phyloP scores from a whole-genome alignment of 2,329 filamentous ascomycete genomes.

The Cercospora brassicicola region DNA sequence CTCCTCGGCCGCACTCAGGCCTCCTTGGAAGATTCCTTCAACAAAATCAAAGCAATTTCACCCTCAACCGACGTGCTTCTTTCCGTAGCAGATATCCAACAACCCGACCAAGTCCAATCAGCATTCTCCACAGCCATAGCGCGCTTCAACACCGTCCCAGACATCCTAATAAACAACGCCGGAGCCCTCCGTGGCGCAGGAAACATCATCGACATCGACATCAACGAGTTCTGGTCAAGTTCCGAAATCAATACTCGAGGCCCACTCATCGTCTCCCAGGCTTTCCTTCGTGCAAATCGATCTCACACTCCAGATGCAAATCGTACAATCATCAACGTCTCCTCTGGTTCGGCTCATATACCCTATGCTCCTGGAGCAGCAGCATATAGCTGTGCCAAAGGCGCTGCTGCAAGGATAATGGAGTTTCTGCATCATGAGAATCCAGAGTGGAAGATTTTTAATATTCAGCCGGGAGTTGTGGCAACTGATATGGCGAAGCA shows the following conservation, averaged over 20 bases:
- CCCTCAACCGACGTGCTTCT: constrained; percentile 19
- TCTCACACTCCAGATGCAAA: background rate
- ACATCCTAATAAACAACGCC: constrained; percentile 15
- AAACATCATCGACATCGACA: background rate
- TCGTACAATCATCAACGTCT: constrained; percentile 37
- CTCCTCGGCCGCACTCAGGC: constrained; percentile 24
- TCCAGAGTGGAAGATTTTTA: constrained; percentile 11
- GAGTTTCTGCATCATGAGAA: constrained; percentile 13
- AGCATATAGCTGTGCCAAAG: constrained; percentile 17
- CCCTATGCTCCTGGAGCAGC: background rate
- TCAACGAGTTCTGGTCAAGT: background rate
- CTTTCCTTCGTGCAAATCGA: constrained; percentile 8
- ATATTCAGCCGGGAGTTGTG: constrained; percentile 17
- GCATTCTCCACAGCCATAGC: background rate
- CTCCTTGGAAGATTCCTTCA: constrained; percentile 18
- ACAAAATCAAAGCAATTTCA: constrained; percentile 3
- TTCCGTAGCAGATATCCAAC: constrained; percentile 20
- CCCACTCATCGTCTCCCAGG: constrained; percentile 9
- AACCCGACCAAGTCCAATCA: background rate
- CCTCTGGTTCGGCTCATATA: constrained; percentile 40
- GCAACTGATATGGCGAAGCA: constrained; percentile 12
- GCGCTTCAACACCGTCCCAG: background rate
- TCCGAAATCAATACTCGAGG: constrained; percentile 6
- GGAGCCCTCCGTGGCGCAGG: background rate
- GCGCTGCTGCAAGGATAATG: constrained; percentile 4